Evolutionary conservation across 208 protist species (phyloP).

Genomic region (Trypanosoma caninum): DNA sequence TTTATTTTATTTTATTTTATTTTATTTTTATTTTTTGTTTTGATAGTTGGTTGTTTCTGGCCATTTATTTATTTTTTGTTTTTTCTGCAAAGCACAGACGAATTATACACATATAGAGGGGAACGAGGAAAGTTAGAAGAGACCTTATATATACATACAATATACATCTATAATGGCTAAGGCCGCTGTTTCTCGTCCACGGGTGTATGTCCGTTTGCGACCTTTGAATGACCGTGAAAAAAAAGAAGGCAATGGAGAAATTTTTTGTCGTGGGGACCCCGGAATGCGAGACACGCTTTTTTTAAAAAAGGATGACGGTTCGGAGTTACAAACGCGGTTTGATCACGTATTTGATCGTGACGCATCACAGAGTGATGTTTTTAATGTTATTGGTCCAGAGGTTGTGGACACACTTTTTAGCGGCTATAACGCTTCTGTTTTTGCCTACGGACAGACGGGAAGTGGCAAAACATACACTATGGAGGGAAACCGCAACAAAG

Average conservation of each 20-base stretch:
- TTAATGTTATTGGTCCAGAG: conserved; percentile 62
- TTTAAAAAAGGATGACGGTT: conserved; percentile 56
- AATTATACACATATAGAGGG: not conserved
- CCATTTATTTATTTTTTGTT: too few relatives aligned
- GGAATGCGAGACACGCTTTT: conserved; percentile 75
- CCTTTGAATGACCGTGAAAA: conserved; percentile 82
- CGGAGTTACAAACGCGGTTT: conserved; percentile 78
- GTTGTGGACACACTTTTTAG: conserved; percentile 73
- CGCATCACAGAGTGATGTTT: conserved; percentile 49
- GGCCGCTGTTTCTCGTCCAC: conserved; percentile 65
- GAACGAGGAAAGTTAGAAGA: not conserved
- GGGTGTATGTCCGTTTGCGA: conserved; percentile 88
- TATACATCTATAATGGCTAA: too few relatives aligned
- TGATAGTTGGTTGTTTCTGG: too few relatives aligned
- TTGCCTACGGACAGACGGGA: conserved; percentile 97
- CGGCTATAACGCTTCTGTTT: conserved; percentile 89
- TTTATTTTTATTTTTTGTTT: too few relatives aligned
- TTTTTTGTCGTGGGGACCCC: conserved; percentile 52
- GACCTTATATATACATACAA: too few relatives aligned
- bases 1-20: too few relatives aligned
- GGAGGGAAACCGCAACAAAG: conserved; percentile 60
- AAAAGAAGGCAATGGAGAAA: conserved; percentile 61
- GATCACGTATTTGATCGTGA: conserved; percentile 72
- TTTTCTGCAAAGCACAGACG: not conserved
- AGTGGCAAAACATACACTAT: conserved; percentile 93